A percentile compares a stretch with the other conserved stretches of the same genome.
Evolutionary conservation across 805 yeast genomes (phyloP).

Genomic region (Metschnikowia santaceciliae): DNA sequence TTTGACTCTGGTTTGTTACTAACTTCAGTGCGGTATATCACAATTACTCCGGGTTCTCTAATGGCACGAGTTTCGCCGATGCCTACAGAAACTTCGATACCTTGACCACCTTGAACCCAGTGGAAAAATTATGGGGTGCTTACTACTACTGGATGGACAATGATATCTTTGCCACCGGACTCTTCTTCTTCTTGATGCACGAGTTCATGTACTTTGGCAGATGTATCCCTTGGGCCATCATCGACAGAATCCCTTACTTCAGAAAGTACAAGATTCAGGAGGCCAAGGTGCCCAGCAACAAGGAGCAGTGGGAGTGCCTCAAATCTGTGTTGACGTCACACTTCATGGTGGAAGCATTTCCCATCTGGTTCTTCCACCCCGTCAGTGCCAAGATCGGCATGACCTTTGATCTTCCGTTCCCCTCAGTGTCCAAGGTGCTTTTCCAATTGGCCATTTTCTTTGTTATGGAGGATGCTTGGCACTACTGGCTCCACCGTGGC

Average conservation of each 20-base stretch:
- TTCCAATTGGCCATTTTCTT: slow-evolving; percentile 48
- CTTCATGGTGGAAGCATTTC: slow-evolving; percentile 55
- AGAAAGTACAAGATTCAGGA: slow-evolving; percentile 53
- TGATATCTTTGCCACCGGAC: slow-evolving; percentile 56
- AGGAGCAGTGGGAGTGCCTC: slow-evolving; percentile 61
- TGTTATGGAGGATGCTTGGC: slow-evolving; percentile 56
- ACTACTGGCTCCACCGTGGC: slow-evolving; percentile 55
- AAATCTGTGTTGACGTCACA: slow-evolving; percentile 56
- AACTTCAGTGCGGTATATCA: slow-evolving; percentile 28
- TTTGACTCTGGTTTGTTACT: slow-evolving; percentile 7
- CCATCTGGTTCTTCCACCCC: slow-evolving; percentile 63
- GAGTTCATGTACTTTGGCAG: slow-evolving; percentile 57
- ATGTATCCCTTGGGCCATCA: slow-evolving; percentile 55
- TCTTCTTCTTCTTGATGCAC: slow-evolving; percentile 50
- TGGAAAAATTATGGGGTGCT: slow-evolving; percentile 52
- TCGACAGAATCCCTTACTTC: slow-evolving; percentile 51
- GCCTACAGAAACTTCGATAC: slow-evolving; percentile 22
- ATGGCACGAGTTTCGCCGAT: slow-evolving; percentile 28
- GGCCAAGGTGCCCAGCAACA: slow-evolving; percentile 46
- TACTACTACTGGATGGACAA: slow-evolving; percentile 53
- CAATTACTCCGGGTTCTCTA: slow-evolving; percentile 32
- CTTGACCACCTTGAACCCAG: slow-evolving; percentile 22
- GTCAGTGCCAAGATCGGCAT: slow-evolving; percentile 47
- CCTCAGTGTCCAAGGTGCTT: slow-evolving; percentile 38
- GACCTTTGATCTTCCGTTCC: slow-evolving; percentile 51